phyloP scores from a whole-genome alignment of 768 basidiomycete species.

The Mycena floridula region DNA sequence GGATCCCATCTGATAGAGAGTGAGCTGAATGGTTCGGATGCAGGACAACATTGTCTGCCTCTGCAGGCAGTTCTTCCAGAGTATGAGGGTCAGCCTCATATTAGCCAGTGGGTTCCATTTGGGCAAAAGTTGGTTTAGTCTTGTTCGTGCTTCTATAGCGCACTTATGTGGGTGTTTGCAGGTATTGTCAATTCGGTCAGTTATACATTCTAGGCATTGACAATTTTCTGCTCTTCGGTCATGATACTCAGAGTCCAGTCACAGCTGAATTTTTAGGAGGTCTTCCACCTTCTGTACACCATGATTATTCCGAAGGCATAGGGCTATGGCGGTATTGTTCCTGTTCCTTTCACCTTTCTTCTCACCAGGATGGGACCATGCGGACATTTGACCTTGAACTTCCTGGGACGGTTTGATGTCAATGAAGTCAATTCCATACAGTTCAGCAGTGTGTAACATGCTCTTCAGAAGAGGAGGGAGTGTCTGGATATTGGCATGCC shows the following conservation, averaged over 20 bases:
- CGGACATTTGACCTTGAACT: not conserved
- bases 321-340: not conserved
- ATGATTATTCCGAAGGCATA: not conserved
- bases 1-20: no score
- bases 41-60: no score
- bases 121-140: not conserved
- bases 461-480: not conserved
- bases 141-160: not conserved
- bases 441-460: not conserved
- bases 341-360: not conserved
- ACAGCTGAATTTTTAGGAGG: not conserved
- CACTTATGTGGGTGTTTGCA: not conserved
- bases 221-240: not conserved
- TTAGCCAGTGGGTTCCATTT: not conserved
- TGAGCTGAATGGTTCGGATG: no score
- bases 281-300: not conserved
- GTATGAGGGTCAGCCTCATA: no score
- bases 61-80: no score
- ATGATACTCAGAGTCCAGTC: not conserved
- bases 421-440: not conserved
- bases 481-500: not conserved
- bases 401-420: not conserved
- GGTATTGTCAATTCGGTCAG: not conserved
- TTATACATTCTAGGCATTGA: not conserved
- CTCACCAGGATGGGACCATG: not conserved